phyloP scores from a whole-genome alignment of 495 filamentous ascomycete species.

The Neurospora sp. region DNA sequence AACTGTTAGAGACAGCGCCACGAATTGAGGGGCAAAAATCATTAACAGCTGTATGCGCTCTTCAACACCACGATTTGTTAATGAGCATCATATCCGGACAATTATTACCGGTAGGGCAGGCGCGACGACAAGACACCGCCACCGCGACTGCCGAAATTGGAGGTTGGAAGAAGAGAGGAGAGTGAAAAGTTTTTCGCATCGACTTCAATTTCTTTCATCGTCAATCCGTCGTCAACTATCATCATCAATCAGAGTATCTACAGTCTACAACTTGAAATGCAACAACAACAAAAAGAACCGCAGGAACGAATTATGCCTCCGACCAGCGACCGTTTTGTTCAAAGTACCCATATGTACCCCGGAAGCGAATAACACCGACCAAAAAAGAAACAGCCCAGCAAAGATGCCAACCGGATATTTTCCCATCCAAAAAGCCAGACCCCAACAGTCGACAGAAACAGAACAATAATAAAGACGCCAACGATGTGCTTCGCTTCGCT shows the following conservation, averaged over 20 bases:
- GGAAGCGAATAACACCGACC: neutral
- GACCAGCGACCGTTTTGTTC: no score
- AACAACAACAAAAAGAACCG: neutral
- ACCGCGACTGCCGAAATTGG: neutral
- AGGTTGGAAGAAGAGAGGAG: neutral
- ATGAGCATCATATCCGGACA: neutral
- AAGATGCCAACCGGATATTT: neutral
- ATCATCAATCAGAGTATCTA: neutral
- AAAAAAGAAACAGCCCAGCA: neutral
- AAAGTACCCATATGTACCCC: neutral
- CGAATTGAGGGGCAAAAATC: neutral
- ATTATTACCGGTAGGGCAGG: neutral
- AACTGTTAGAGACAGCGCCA: neutral
- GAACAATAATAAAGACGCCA: neutral
- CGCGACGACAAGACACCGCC: neutral
- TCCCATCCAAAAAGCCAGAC: neutral
- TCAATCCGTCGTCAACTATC: neutral
- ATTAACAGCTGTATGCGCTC: no score
- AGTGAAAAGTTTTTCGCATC: neutral
- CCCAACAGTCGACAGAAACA: neutral
- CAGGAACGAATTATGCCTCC: neutral
- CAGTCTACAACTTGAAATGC: neutral
- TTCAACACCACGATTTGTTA: neutral
- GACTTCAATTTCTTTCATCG: neutral
- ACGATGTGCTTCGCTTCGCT: neutral